These are phyloP conservation scores for Candida mattraensis DNA, from an alignment of 805 yeast species.

Conservation along the genomic window DNA sequence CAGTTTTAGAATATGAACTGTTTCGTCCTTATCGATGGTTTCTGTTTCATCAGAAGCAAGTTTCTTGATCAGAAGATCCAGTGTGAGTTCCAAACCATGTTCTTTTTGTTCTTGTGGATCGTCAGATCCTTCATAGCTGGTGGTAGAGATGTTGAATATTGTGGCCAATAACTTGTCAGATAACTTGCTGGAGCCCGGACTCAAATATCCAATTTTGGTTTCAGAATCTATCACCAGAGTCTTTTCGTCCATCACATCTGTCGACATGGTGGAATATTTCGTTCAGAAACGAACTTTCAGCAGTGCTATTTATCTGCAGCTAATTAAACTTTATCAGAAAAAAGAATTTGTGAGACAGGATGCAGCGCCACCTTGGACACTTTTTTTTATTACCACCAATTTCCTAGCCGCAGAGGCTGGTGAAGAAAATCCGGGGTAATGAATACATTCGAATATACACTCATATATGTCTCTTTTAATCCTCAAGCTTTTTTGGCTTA, in stretches of 20 bases:
- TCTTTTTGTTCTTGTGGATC: constrained; percentile 11
- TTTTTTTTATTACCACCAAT: no score
- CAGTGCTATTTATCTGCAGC: no score
- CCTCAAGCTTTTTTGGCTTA: constrained; percentile 17
- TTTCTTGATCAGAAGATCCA: constrained; percentile 13
- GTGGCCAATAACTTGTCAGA: constrained; percentile 6
- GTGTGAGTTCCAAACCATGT: constrained; percentile 28
- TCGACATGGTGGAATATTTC: no score
- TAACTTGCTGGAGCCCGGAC: neutral
- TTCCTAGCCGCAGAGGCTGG: no score
- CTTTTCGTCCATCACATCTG: no score
- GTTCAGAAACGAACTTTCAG: no score
- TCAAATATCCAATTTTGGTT: neutral
- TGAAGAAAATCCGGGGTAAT: no score
- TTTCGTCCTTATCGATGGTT: constrained; percentile 7
- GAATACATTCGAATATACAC: constrained; percentile 1
- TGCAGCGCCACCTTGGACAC: no score
- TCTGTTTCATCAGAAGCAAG: constrained; percentile 3
- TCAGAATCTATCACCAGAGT: no score
- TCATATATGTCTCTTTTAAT: constrained; percentile 10
- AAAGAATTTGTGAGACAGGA: no score
- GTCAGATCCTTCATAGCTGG: neutral
- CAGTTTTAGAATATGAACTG: constrained; percentile 16
- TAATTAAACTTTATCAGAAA: no score
- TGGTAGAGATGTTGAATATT: constrained; percentile 6